A percentile compares a stretch with the other conserved stretches of the same genome.
Conservation (phyloP, 306 rosid genomes). For the Vicia villosa region DNA sequence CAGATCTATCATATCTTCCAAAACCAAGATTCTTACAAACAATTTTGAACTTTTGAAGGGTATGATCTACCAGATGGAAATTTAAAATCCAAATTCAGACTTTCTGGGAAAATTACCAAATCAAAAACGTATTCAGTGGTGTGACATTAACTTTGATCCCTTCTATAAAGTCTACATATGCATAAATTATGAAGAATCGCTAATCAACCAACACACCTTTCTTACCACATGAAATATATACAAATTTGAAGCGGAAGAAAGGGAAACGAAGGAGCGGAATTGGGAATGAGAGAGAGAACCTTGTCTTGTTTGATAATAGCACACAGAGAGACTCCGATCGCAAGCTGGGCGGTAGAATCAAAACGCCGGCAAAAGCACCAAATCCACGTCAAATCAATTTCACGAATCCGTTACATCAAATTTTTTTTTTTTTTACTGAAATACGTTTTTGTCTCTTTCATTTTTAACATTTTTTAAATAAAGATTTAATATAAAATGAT, state of each 20-base stretch:
- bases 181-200: background rate
- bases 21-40: background rate
- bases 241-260: background rate
- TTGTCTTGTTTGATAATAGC: background rate
- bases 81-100: background rate
- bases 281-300: background rate
- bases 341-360: background rate
- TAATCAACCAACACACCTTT: background rate
- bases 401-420: background rate
- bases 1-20: background rate
- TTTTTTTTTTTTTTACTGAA: no score
- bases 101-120: background rate
- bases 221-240: background rate
- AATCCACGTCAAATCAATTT: conserved; percentile 7
- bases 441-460: no score
- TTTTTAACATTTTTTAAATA: no score
- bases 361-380: background rate
- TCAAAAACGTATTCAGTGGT: background rate
- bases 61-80: background rate
- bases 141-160: background rate
- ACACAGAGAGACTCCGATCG: background rate
- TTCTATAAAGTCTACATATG: background rate
- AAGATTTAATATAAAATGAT: no score
- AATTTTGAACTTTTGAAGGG: background rate
- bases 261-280: background rate